These are phyloP conservation scores for Psidium friedrichsthalianum DNA, from an alignment of 345 rosid species.

Conservation along the genomic window DNA sequence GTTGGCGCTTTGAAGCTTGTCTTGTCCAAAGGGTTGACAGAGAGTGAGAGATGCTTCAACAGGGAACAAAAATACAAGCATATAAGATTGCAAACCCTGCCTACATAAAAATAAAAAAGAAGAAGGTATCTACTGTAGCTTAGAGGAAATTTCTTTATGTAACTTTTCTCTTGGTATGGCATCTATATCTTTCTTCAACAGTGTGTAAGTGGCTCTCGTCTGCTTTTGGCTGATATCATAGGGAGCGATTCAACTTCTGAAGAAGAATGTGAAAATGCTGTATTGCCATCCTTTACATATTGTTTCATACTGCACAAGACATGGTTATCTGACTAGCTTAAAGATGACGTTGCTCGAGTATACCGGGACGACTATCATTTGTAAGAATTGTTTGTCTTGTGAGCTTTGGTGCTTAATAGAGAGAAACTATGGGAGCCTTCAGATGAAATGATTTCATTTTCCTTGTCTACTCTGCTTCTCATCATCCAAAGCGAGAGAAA, in stretches of 20 bases:
- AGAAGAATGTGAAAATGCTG: not conserved
- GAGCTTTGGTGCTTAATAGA: not conserved
- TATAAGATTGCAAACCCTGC: slow-evolving; percentile 43
- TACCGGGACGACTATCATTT: not conserved
- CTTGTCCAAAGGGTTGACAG: slow-evolving; percentile 63
- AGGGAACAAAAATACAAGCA: slow-evolving; percentile 79
- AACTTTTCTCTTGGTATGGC: not conserved
- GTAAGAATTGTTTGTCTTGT: not conserved
- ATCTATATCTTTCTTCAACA: not conserved
- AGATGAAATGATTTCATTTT: not conserved
- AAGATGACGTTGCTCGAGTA: not conserved
- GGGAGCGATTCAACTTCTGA: not conserved
- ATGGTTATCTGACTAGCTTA: not conserved
- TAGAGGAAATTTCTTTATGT: not conserved
- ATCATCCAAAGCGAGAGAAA: not conserved
- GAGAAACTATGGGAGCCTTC: not conserved
- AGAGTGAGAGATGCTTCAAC: slow-evolving; percentile 57
- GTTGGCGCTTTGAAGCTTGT: slow-evolving; percentile 53
- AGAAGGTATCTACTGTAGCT: not conserved
- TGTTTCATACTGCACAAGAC: not conserved
- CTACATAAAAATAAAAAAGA: slow-evolving; percentile 12
- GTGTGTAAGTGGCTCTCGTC: not conserved
- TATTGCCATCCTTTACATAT: not conserved
- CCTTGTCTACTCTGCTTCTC: not conserved
- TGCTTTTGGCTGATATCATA: not conserved